Conservation (phyloP, 805 yeast species). For the Candida ortonii region DNA sequence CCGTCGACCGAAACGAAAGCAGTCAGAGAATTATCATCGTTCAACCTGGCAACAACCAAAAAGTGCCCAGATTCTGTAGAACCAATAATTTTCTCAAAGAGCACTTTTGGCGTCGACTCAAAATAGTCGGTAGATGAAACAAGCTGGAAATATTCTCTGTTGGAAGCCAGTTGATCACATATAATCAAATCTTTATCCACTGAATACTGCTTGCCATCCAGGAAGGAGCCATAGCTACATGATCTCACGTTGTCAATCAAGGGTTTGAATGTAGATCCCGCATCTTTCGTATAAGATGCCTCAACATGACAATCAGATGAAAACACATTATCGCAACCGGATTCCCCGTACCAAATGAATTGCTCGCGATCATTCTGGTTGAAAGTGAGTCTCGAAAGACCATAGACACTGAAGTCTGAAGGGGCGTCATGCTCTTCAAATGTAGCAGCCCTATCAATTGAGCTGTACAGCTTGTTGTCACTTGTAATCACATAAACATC, state of each 20-base stretch:
- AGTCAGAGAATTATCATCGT: conserved; percentile 49
- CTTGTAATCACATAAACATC: conserved; percentile 53
- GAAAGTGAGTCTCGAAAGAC: conserved; percentile 51
- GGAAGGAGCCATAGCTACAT: conserved; percentile 64
- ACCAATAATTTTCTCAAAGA: conserved; percentile 64
- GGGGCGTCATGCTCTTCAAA: conserved; percentile 53
- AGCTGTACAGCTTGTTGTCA: conserved; percentile 48
- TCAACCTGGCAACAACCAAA: conserved; percentile 65
- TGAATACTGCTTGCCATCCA: conserved; percentile 32
- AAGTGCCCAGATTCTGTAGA: conserved; percentile 70
- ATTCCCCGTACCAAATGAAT: conserved; percentile 69
- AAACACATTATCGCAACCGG: conserved; percentile 48
- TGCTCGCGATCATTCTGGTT: conserved; percentile 53
- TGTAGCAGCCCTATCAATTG: conserved; percentile 65
- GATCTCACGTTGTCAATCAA: conserved; percentile 50
- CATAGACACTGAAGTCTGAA: conserved; percentile 39
- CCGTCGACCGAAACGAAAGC: conserved; percentile 85
- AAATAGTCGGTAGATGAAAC: conserved; percentile 56
- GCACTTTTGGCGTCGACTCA: conserved; percentile 33
- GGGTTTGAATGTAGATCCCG: conserved; percentile 59
- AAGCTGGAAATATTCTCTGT: conserved; percentile 22
- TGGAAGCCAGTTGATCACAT: conserved; percentile 51
- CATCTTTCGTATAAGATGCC: conserved; percentile 63
- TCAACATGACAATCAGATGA: conserved; percentile 50
- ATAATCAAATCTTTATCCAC: conserved; percentile 51